phyloP scores from a whole-genome alignment of 305 asterid genomes.

The Fraxinus velutina region DNA sequence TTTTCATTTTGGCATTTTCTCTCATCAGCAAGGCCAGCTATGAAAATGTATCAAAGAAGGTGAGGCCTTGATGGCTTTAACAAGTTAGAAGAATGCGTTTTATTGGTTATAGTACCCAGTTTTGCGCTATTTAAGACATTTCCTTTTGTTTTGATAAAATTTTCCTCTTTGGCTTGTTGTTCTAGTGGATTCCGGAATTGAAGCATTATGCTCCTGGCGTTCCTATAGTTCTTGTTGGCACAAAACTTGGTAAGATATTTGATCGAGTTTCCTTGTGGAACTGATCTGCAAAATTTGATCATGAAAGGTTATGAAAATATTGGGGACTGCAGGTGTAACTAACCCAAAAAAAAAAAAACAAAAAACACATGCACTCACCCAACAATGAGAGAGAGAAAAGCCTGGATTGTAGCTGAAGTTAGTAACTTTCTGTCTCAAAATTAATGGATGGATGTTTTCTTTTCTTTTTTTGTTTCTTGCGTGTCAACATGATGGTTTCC shows the following conservation, averaged over 20 bases:
- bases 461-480: background rate
- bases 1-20: constrained; percentile 92
- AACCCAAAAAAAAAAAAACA: background rate
- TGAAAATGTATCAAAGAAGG: constrained; percentile 97
- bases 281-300: background rate
- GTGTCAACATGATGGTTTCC: background rate
- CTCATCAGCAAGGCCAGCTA: constrained; percentile 98
- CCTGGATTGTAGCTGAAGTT: background rate
- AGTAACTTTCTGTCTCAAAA: background rate
- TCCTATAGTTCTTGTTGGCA: constrained; percentile 93
- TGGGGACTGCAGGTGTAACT: background rate
- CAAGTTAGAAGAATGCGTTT: background rate
- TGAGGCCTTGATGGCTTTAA: constrained; percentile 23
- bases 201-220: constrained; percentile 98
- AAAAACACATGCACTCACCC: background rate
- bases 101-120: background rate
- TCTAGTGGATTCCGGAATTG: constrained; percentile 96
- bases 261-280: constrained; percentile 11
- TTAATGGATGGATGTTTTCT: background rate
- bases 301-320: background rate
- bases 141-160: constrained; percentile 20
- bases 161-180: constrained; percentile 24
- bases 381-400: background rate
- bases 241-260: constrained; percentile 73
- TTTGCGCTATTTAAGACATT: background rate